These are phyloP conservation scores for Viola pubescens DNA, from an alignment of 441 rosid species.

Conservation along the genomic window DNA sequence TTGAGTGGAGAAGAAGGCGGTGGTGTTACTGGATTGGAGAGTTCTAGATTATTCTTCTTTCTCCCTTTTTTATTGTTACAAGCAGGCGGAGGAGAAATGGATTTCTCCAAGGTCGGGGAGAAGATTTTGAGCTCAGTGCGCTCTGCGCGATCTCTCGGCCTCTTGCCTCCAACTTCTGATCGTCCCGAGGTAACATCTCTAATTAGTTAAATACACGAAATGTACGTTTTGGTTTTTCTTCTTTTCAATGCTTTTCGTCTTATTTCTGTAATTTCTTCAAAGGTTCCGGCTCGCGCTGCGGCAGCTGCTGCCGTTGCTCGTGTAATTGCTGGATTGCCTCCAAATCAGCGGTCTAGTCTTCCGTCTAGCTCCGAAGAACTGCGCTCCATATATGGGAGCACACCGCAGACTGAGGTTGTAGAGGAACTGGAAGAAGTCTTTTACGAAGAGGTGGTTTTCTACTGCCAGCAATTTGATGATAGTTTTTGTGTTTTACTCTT, in stretches of 20 bases:
- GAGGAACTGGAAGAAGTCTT: constrained; percentile 74
- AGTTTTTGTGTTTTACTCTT: not conserved
- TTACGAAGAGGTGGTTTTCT: constrained; percentile 53
- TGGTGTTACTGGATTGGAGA: constrained; percentile 49
- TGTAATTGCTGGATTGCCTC: constrained; percentile 69
- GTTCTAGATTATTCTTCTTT: constrained; percentile 71
- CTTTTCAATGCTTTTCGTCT: not conserved
- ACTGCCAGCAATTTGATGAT: not conserved
- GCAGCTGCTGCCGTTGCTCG: constrained; percentile 97
- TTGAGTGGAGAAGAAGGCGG: constrained; percentile 33
- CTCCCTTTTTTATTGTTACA: constrained; percentile 60
- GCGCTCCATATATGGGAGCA: constrained; percentile 68
- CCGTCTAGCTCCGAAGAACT: constrained; percentile 70
- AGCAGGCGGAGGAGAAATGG: constrained; percentile 54
- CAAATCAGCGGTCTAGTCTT: constrained; percentile 62
- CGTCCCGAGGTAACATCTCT: constrained; percentile 64
- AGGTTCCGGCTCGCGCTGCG: constrained; percentile 94
- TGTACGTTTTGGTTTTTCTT: not conserved
- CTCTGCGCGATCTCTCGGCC: constrained; percentile 78
- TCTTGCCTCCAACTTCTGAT: constrained; percentile 65
- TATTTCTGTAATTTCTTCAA: not conserved
- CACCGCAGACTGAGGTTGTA: constrained; percentile 44
- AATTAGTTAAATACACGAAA: too few species aligned
- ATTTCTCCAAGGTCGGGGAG: constrained; percentile 87
- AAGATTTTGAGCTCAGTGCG: constrained; percentile 86